phyloP scores from a whole-genome alignment of 148 eudicot species.

The Tetragonia tetragonoides region DNA sequence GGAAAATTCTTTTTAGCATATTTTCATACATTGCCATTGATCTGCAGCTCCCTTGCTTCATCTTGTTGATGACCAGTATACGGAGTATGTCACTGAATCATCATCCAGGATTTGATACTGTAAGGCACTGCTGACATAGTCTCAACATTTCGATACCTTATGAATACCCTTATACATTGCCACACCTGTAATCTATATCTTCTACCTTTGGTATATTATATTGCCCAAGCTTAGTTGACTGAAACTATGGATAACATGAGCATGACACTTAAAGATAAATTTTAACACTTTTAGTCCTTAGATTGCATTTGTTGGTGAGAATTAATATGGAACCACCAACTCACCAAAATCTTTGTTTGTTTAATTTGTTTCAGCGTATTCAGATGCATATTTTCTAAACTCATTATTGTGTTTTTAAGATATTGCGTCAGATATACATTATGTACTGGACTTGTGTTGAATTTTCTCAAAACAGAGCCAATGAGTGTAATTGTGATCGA shows the following conservation, averaged over 20 bases:
- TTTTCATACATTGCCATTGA: conserved; percentile 18
- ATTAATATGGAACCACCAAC: background rate
- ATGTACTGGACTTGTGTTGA: background rate
- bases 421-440: background rate
- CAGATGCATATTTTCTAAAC: background rate
- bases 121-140: conserved; percentile 38
- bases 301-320: background rate
- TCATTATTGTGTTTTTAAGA: background rate
- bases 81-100: conserved; percentile 78
- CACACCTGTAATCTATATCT: too few species aligned
- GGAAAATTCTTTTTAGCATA: background rate
- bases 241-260: background rate
- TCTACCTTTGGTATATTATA: background rate
- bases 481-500: conserved; percentile 5
- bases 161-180: background rate
- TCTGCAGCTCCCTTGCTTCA: conserved; percentile 83
- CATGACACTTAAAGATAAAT: too few species aligned
- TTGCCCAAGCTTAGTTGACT: background rate
- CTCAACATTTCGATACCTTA: background rate
- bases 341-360: background rate
- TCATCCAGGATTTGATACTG: conserved; percentile 84
- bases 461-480: background rate
- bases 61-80: conserved; percentile 66
- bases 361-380: background rate
- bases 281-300: background rate